These are phyloP conservation scores for Astrocystis sublimbata DNA, from an alignment of 495 filamentous ascomycete species.

Conservation along the genomic window DNA sequence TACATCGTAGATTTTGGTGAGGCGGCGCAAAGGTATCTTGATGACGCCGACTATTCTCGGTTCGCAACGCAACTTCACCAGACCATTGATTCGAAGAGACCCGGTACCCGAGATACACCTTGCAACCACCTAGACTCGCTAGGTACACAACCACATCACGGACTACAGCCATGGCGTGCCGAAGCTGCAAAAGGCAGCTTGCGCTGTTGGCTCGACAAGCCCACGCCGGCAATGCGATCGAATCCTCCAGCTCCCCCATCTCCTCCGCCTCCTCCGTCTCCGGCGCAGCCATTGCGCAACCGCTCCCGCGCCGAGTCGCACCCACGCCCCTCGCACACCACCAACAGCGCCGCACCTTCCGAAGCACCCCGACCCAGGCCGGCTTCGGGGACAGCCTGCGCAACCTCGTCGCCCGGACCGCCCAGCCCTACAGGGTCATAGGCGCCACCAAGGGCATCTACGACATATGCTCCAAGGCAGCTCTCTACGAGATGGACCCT, in stretches of 20 bases:
- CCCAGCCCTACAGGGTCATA: slow-evolving; percentile 74
- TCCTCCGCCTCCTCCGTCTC: too few species aligned
- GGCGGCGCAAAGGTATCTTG: slow-evolving; percentile 1
- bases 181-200: slow-evolving; percentile 35
- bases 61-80: slow-evolving; percentile 2
- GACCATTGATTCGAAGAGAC: not conserved
- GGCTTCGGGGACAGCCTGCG: slow-evolving; percentile 21
- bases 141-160: not conserved
- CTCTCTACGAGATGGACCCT: slow-evolving; percentile 69
- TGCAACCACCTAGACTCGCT: too few species aligned
- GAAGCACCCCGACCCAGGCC: slow-evolving; percentile 20
- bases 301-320: slow-evolving; percentile 12
- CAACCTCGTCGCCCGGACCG: slow-evolving; percentile 37
- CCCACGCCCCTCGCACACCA: not conserved
- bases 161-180: slow-evolving; percentile 33
- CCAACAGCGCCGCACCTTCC: slow-evolving; percentile 25
- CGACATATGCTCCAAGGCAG: slow-evolving; percentile 73
- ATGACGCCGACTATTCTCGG: slow-evolving; percentile 15
- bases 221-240: slow-evolving; percentile 16
- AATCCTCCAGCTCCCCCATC: too few species aligned
- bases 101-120: too few species aligned
- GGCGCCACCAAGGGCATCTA: slow-evolving; percentile 76
- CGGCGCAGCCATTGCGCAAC: slow-evolving; percentile 16
- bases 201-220: slow-evolving; percentile 30
- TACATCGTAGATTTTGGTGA: too few species aligned